Evolutionary conservation across 2,329 filamentous ascomycete genomes (phyloP), one percentile per base, ranked within the genome.

Genomic region (Pestalotiopsis fici): DNA sequence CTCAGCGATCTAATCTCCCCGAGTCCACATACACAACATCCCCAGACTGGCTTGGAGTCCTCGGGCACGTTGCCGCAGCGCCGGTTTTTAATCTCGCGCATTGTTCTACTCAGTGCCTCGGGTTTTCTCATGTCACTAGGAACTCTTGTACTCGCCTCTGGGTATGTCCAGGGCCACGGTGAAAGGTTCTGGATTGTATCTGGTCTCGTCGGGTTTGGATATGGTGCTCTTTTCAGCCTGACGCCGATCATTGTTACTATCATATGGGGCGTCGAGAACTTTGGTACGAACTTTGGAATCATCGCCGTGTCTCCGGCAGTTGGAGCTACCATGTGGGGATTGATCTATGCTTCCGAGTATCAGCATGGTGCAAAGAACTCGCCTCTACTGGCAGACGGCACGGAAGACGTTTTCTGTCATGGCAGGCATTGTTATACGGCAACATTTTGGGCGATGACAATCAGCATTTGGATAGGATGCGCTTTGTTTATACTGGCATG

Each of bases 221-320:
- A 99, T 76, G 96, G 96, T 57, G 95, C 95, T 37, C 89, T 95
- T 25, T 99, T 98, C 83, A 92, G 90, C 60, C 86, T 98, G 5
- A 92, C 93, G 0, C 96, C 96, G 2, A 95, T 98, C 71, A 93
- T 98, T 66, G 92, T 98, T 72, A 94, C 91, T n/a, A 94, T 98
- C 11, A 95, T 99, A 59, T 99, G 96, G 96, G 96, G 96, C 28
- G 94, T 97, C 0, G 95, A 98, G 83, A 99, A 98, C 78, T 98
- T 99, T 77, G 96, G 94, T 67, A 99, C 96, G 0, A 98, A 99
- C 74, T 99, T 95, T 90, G 96, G 96, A 11, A 95, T 98, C 69
- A 90, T 98, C 7, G 94, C 95, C 55, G 96, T 97, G 85, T 90
- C 95, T 66, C 96, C 96, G 2, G 96, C 96, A 0, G 81, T 92